These are phyloP conservation scores for Huiozyma sinensis DNA, from an alignment of 805 yeast genomes.

Conservation along the genomic window DNA sequence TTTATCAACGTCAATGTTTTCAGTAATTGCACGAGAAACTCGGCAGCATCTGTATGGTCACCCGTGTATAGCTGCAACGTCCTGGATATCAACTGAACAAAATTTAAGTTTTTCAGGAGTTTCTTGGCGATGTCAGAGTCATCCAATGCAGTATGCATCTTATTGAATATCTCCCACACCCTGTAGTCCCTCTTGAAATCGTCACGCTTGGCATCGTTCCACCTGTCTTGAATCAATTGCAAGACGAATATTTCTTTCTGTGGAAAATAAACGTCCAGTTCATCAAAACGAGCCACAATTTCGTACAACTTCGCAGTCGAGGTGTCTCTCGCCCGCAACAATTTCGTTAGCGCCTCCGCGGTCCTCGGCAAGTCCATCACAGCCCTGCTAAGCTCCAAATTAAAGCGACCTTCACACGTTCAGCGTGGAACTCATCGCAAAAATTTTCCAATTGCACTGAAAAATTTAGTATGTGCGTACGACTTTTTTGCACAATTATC, in stretches of 20 bases:
- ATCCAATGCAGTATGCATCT: conserved; percentile 29
- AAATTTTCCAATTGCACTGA: background rate
- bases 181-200: conserved; percentile 33
- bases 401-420: background rate
- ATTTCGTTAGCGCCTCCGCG: conserved; percentile 45
- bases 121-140: conserved; percentile 29
- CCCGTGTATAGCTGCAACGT: background rate
- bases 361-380: conserved; percentile 15
- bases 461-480: too few relatives aligned
- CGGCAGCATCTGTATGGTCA: background rate
- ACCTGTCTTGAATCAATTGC: conserved; percentile 49
- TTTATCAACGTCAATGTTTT: conserved; percentile 16
- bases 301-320: conserved; percentile 33
- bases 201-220: conserved; percentile 37
- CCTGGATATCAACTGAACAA: conserved; percentile 16
- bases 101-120: conserved; percentile 33
- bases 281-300: conserved; percentile 27
- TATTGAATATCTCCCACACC: conserved; percentile 43
- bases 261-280: conserved; percentile 40
- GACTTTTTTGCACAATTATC: too few relatives aligned
- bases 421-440: conserved; percentile 2
- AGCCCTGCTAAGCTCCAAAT: background rate
- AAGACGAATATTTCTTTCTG: conserved; percentile 43
- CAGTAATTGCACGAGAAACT: conserved; percentile 9
- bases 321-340: conserved; percentile 44